Evolutionary conservation across 2,329 filamentous ascomycete species (phyloP), one percentile per base, ranked within the genome.

Genomic region (Pyricularia grisea): DNA sequence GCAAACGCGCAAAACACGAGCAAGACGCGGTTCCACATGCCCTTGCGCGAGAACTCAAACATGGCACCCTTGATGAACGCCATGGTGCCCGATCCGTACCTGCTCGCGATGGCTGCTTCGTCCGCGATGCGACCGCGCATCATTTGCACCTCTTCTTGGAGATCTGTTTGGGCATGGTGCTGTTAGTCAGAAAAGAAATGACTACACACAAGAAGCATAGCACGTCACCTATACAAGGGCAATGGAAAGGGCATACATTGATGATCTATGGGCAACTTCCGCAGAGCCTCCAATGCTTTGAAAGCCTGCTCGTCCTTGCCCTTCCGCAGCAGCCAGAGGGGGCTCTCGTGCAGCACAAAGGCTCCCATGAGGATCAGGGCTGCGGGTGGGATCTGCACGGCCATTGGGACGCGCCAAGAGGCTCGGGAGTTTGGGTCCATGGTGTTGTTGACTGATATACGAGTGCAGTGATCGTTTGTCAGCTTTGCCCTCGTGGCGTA

Each of bases 321-420:
- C 61, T 79, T 78, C 67, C 79, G 80, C 74, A 82, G 78, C 20
- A 82, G 75, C 80, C 79, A 82, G 42, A 79, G 75, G 5, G 80
- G 80, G 17, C 77, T 79, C 70, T 82, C 80, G 27, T 74, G 75
- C 5, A 81, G 73, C 68, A 84, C 78, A 68, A 81, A 82, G 0
- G 80, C 82, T 0, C 84, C 79, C 6, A 77, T 28, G 70, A 85
- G 77, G 28, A 85, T 76, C 2, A 81, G 71, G 5, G 78, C 77
- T 0, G 81, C 78, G 6, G 83, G 83, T 2, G 83, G 75, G 9
- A 81, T 74, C 70, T 82, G 80, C 20, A 85, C 78, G 0, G 80
- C 83, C 74, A 85, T 81, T 7, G 83, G 83, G 58, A 85, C 79
- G 7, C 81, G 77, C 83, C 83, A 85, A 66, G 79, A 61, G 77